Conservation (phyloP, 2,329 filamentous ascomycete genomes). For the Verticillium isaacii region DNA sequence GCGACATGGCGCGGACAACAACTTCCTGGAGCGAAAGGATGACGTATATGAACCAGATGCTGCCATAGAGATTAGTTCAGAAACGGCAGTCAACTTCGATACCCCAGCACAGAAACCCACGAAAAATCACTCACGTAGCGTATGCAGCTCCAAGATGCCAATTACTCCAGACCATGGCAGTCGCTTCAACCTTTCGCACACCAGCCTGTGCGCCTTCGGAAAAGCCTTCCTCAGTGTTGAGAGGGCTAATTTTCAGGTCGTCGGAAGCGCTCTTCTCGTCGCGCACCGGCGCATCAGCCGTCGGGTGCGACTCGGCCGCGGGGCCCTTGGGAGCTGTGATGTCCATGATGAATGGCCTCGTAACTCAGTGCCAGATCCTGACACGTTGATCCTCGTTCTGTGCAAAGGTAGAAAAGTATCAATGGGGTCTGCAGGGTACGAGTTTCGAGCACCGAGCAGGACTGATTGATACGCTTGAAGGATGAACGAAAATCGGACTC, state of each 20-base stretch:
- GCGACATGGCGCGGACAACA: constrained; percentile 32
- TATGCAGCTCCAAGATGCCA: constrained; percentile 37
- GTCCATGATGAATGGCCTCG: background rate
- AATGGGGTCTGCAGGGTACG: background rate
- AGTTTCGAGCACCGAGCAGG: background rate
- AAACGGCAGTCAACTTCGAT: background rate
- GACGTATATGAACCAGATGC: constrained; percentile 36
- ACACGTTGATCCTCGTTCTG: background rate
- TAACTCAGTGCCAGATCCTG: background rate
- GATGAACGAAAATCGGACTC: background rate
- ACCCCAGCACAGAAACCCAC: background rate
- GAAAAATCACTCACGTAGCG: constrained; percentile 27
- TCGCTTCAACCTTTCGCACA: constrained; percentile 43
- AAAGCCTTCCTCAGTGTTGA: constrained; percentile 19
- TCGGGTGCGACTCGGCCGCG: background rate
- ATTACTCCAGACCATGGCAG: constrained; percentile 37
- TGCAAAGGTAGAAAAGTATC: background rate
- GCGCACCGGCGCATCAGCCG: background rate
- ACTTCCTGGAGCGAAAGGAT: constrained; percentile 30
- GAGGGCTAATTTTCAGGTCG: background rate
- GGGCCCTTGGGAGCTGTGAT: background rate
- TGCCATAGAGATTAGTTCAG: constrained; percentile 7
- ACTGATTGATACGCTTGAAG: background rate
- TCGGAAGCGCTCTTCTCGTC: constrained; percentile 19
- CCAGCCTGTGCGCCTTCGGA: constrained; percentile 33